These are phyloP conservation scores for Bjerkandera adusta DNA, from an alignment of 1,284 basidiomycete genomes.

Conservation along the genomic window DNA sequence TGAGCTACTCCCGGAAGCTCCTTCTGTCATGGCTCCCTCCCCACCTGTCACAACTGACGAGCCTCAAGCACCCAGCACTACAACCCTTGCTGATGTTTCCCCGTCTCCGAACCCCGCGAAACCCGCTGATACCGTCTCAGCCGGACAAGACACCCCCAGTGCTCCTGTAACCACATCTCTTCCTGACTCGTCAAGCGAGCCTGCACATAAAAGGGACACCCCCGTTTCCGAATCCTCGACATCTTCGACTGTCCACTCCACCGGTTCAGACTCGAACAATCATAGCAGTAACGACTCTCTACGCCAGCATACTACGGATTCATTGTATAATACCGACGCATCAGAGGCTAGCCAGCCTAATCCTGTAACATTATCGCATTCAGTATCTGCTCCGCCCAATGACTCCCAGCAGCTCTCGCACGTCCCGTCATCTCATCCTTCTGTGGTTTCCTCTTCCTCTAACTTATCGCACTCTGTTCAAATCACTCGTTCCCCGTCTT, in stretches of 20 bases:
- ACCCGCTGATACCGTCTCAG: background rate
- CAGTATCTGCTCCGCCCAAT: conserved; percentile 5
- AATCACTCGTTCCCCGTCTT: conserved; percentile 7
- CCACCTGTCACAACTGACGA: too few relatives aligned
- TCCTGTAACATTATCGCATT: conserved; percentile 17
- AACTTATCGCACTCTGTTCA: background rate
- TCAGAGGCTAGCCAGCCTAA: conserved; percentile 9
- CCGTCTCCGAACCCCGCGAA: background rate
- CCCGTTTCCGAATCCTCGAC: too few relatives aligned
- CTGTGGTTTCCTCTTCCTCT: conserved; percentile 4
- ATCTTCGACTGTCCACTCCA: background rate
- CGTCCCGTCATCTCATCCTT: conserved; percentile 3
- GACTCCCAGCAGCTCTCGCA: background rate
- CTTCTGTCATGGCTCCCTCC: too few relatives aligned
- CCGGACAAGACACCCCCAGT: too few relatives aligned
- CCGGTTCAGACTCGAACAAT: background rate
- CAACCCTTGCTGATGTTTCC: too few relatives aligned
- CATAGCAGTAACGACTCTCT: conserved; percentile 11
- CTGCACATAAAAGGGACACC: too few relatives aligned
- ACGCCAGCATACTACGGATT: conserved; percentile 13
- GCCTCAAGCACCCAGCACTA: too few relatives aligned
- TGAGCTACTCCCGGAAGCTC: background rate
- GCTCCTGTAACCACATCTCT: background rate
- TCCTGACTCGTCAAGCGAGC: too few relatives aligned
- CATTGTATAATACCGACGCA: conserved; percentile 11